Evolutionary conservation across 1,284 basidiomycete species (phyloP).

Genomic region (Spongispora temasekensis): DNA sequence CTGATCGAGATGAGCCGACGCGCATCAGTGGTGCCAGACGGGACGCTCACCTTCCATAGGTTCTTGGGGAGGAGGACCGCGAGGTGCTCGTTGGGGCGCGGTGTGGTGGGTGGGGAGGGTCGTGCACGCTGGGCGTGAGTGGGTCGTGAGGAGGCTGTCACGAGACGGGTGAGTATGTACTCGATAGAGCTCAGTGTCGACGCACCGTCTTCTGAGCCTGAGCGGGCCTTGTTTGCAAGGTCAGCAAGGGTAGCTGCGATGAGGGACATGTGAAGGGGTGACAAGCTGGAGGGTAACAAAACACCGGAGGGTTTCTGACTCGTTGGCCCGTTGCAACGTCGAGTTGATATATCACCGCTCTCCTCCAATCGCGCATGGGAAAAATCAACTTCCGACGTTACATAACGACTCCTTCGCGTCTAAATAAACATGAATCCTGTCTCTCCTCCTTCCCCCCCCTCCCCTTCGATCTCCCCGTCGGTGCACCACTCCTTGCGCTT

Average conservation of each 20-base stretch:
- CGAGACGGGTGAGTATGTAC: not conserved
- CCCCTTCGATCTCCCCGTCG: constrained; percentile 2
- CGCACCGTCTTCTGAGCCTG: no score
- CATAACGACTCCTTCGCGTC: constrained; percentile 16
- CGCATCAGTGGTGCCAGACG: not conserved
- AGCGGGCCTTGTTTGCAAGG: constrained; percentile 32
- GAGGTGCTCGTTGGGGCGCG: constrained; percentile 66
- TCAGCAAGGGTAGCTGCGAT: constrained; percentile 28
- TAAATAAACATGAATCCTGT: constrained; percentile 10
- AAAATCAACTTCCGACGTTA: constrained; percentile 18
- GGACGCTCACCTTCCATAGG: constrained; percentile 66
- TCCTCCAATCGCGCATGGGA: constrained; percentile 24
- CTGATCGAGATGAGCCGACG: constrained; percentile 36
- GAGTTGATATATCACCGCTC: constrained; percentile 33
- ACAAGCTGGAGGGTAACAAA: constrained; percentile 3
- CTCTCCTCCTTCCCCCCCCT: no score
- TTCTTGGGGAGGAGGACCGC: constrained; percentile 67
- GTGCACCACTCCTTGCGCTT: not conserved
- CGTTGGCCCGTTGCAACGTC: constrained; percentile 23
- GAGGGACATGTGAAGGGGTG: constrained; percentile 27
- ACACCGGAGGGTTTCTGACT: constrained; percentile 1
- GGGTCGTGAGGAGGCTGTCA: constrained; percentile 26
- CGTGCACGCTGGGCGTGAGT: constrained; percentile 16
- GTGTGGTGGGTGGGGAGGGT: constrained; percentile 16
- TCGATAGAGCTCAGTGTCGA: no score